phyloP scores from a whole-genome alignment of 345 rosid species.

The Dipteronia dyeriana region DNA sequence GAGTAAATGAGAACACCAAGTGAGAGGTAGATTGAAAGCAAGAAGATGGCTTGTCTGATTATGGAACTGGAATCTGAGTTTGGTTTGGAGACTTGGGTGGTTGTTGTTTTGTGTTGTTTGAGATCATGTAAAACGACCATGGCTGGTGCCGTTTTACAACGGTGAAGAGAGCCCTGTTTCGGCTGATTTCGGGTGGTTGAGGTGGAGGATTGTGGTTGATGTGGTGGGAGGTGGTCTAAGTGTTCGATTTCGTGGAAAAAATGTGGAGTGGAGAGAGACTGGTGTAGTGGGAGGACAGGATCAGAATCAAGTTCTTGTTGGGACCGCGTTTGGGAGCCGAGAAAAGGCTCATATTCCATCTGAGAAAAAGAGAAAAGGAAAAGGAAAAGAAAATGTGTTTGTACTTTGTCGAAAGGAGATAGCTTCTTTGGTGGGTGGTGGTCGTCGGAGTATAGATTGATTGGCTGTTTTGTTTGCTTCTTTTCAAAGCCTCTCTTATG shows the following conservation, averaged over 20 bases:
- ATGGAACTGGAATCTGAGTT: constrained; percentile 48
- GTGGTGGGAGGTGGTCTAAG: not conserved
- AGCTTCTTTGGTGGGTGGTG: not conserved
- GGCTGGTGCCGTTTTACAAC: constrained; percentile 86
- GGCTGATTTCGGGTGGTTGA: not conserved
- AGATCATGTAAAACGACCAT: constrained; percentile 59
- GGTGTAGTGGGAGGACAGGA: constrained; percentile 28
- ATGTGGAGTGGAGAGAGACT: constrained; percentile 42
- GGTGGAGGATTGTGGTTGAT: constrained; percentile 4
- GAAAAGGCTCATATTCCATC: constrained; percentile 58
- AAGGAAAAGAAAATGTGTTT: not conserved
- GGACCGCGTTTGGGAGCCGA: constrained; percentile 41
- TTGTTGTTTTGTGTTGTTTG: constrained; percentile 21
- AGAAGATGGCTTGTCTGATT: constrained; percentile 53
- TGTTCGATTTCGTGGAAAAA: constrained; percentile 44
- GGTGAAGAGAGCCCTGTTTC: constrained; percentile 54
- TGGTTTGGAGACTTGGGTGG: constrained; percentile 33
- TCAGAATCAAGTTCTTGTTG: constrained; percentile 16
- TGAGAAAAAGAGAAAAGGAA: not conserved
- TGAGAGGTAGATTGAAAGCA: constrained; percentile 53
- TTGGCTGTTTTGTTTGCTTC: not conserved
- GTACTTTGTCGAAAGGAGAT: not conserved
- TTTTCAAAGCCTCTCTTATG: not conserved
- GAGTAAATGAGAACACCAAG: constrained; percentile 66
- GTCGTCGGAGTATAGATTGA: not conserved